Percentiles rank a stretch among this genome's conserved stretches.
These are phyloP conservation scores for Sclerotinia minor DNA, from an alignment of 2,329 filamentous ascomycete genomes.

Conservation along the genomic window DNA sequence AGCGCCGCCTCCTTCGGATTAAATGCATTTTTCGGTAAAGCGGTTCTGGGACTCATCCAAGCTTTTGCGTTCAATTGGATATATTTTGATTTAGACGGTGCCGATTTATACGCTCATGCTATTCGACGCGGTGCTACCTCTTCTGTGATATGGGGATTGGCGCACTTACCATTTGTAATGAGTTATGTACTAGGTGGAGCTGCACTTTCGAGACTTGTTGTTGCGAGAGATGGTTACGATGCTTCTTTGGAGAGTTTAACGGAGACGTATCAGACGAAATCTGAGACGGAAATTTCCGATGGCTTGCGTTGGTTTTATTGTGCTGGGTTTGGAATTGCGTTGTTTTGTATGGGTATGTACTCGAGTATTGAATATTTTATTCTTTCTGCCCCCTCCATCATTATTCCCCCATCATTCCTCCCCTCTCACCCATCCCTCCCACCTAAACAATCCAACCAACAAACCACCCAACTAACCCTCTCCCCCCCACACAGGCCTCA, in stretches of 20 bases:
- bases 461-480: not conserved
- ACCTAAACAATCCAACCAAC: not conserved
- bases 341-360: slow-evolving; percentile 52
- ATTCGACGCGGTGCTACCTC: slow-evolving; percentile 54
- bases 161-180: slow-evolving; percentile 64
- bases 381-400: not conserved
- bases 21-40: slow-evolving; percentile 63
- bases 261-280: slow-evolving; percentile 51
- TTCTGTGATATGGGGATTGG: slow-evolving; percentile 54
- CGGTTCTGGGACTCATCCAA: slow-evolving; percentile 57
- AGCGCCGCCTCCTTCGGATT: slow-evolving; percentile 52
- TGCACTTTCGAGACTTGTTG: slow-evolving; percentile 58
- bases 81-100: slow-evolving; percentile 62
- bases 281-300: slow-evolving; percentile 51
- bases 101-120: slow-evolving; percentile 58
- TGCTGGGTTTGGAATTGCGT: slow-evolving; percentile 56
- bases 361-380: not conserved
- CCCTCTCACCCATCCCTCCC: not conserved
- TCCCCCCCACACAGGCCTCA: slow-evolving; percentile 43
- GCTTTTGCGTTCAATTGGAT: slow-evolving; percentile 63
- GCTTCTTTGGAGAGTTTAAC: slow-evolving; percentile 52
- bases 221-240: slow-evolving; percentile 55
- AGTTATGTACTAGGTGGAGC: slow-evolving; percentile 60
- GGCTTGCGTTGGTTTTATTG: slow-evolving; percentile 66
- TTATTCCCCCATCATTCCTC: not conserved